A percentile compares a stretch with the other conserved stretches of the same genome.
These are phyloP conservation scores for Calonectria pauciramosa DNA, from an alignment of 2,329 filamentous ascomycete species.

Conservation along the genomic window DNA sequence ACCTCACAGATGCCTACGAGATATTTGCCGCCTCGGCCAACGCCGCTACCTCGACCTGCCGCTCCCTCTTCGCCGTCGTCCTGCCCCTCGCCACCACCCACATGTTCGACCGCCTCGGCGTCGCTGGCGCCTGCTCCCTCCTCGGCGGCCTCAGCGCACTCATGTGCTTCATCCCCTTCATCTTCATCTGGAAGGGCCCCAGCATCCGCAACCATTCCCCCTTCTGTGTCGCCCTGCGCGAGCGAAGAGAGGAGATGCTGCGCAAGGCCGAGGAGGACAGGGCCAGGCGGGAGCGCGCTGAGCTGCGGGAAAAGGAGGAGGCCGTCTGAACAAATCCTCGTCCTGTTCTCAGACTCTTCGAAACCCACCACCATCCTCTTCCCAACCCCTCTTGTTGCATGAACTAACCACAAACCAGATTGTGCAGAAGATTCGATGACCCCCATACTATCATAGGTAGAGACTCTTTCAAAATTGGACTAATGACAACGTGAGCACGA, in stretches of 20 bases:
- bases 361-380: slow-evolving; percentile 1
- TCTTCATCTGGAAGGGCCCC: slow-evolving; percentile 69
- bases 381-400: slow-evolving; percentile 13
- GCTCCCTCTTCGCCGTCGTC: slow-evolving; percentile 91
- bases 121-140: slow-evolving; percentile 65
- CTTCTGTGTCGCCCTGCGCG: slow-evolving; percentile 73
- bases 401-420: slow-evolving; percentile 27
- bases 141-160: slow-evolving; percentile 64
- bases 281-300: slow-evolving; percentile 46
- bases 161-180: slow-evolving; percentile 65
- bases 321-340: slow-evolving; percentile 13
- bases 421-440: not conserved
- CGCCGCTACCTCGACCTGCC: slow-evolving; percentile 87
- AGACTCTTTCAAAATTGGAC: not conserved
- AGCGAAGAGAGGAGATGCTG: slow-evolving; percentile 63
- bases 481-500: not conserved
- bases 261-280: slow-evolving; percentile 53
- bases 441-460: not conserved
- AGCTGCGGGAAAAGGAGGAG: slow-evolving; percentile 38
- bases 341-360: not conserved
- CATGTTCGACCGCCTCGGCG: slow-evolving; percentile 63
- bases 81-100: slow-evolving; percentile 68
- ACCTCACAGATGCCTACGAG: slow-evolving; percentile 77
- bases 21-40: slow-evolving; percentile 80
- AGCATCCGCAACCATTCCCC: slow-evolving; percentile 68